Conservation (phyloP, 768 basidiomycete species). For the Rickenella mellea region DNA sequence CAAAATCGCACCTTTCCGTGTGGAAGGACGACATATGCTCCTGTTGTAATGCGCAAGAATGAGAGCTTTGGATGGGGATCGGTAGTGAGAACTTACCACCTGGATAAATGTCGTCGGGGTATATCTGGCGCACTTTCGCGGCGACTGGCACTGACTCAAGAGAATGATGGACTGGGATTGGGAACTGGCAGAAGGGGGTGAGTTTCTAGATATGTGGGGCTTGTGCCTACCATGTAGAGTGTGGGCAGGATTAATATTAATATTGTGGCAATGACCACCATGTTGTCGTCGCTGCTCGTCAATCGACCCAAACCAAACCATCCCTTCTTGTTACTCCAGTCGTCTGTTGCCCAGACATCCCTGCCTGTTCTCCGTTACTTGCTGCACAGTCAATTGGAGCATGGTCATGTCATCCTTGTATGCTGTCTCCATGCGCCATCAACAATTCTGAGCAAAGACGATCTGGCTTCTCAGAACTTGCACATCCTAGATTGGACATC, state of each 20-base stretch:
- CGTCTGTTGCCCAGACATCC: slow-evolving; percentile 47
- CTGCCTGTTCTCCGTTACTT: slow-evolving; percentile 46
- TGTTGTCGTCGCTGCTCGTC: no score
- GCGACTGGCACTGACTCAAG: slow-evolving; percentile 14
- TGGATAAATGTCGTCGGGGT: slow-evolving; percentile 21
- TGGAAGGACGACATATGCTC: slow-evolving; percentile 10
- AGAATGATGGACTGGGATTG: slow-evolving; percentile 13
- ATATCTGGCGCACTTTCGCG: slow-evolving; percentile 15
- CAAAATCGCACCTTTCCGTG: slow-evolving; percentile 11
- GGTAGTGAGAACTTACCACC: slow-evolving; percentile 12
- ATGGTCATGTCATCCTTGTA: slow-evolving; percentile 30
- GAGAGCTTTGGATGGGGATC: background rate
- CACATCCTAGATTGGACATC: slow-evolving; percentile 40
- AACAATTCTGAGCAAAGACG: slow-evolving; percentile 25
- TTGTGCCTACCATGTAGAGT: no score
- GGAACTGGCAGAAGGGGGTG: slow-evolving; percentile 15
- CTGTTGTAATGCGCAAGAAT: background rate
- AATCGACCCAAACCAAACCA: slow-evolving; percentile 19
- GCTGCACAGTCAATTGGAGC: slow-evolving; percentile 25
- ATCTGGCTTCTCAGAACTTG: slow-evolving; percentile 19
- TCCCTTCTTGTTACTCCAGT: slow-evolving; percentile 47
- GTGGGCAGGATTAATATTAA: no score
- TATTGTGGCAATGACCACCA: no score
- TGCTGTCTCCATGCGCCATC: slow-evolving; percentile 49
- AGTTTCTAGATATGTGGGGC: no score